Conservation (phyloP, 345 rosid species). For the Psidium friedrichsthalianum region DNA sequence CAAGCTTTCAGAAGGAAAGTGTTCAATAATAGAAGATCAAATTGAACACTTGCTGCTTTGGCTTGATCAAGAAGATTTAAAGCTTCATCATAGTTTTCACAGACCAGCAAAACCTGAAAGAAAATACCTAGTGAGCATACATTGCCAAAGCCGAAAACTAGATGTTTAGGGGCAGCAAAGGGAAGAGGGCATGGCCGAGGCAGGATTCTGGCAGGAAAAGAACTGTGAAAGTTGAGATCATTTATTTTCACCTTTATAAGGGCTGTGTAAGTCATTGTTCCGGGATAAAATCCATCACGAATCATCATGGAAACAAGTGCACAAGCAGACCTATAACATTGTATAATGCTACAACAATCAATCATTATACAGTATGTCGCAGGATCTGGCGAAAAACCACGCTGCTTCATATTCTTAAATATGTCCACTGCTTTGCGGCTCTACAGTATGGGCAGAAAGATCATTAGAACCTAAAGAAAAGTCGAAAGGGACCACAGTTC, state of each 20-base stretch:
- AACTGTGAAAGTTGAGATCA: neutral
- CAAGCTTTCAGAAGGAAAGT: constrained; percentile 43
- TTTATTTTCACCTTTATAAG: constrained; percentile 44
- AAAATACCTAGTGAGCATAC: constrained; percentile 1
- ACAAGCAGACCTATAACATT: constrained; percentile 41
- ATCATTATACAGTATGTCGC: constrained; percentile 63
- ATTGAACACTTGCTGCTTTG: constrained; percentile 30
- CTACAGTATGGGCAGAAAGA: constrained; percentile 31
- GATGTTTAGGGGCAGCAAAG: neutral
- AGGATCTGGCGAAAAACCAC: constrained; percentile 27
- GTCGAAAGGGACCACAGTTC: neutral
- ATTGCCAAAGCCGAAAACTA: neutral
- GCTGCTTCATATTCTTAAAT: constrained; percentile 44
- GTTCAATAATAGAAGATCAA: constrained; percentile 51
- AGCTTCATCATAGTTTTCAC: constrained; percentile 38
- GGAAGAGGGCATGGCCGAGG: neutral
- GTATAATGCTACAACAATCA: constrained; percentile 41
- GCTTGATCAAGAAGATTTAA: constrained; percentile 44
- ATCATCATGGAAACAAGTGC: constrained; percentile 68
- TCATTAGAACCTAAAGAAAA: neutral
- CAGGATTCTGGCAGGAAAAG: neutral
- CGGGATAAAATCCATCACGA: constrained; percentile 61
- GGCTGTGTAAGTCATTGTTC: constrained; percentile 28
- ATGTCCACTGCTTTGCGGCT: constrained; percentile 30
- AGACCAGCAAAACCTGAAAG: constrained; percentile 42